Conservation (phyloP, 305 asterid species). For the Solanum hybrid region DNA sequence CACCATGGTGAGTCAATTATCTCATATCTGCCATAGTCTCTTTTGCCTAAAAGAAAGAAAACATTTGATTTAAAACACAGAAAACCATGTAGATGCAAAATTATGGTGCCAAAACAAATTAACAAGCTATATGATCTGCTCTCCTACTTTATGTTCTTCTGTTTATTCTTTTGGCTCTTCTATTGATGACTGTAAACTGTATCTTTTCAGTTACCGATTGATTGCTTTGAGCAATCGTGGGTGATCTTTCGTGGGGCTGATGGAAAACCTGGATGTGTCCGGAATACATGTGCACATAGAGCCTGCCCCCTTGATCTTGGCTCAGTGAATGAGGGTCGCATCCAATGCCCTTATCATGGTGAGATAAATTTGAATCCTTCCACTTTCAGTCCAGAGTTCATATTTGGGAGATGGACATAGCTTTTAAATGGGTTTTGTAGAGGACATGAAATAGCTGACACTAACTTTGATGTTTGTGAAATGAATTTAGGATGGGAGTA, state of each 20-base stretch:
- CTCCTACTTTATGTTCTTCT: neutral
- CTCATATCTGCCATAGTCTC: neutral
- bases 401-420: neutral
- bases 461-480: neutral
- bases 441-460: neutral
- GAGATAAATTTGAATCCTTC: slow-evolving; percentile 7
- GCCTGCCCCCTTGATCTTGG: slow-evolving; percentile 91
- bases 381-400: neutral
- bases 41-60: neutral
- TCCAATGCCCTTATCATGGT: slow-evolving; percentile 91
- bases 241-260: slow-evolving; percentile 81
- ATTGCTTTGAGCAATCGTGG: slow-evolving; percentile 89
- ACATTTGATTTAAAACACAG: neutral
- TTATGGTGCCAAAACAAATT: neutral
- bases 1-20: slow-evolving; percentile 56
- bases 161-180: neutral
- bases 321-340: slow-evolving; percentile 77
- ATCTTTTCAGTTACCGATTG: slow-evolving; percentile 53
- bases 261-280: slow-evolving; percentile 82
- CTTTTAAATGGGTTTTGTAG: neutral
- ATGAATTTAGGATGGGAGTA: slow-evolving; percentile 75
- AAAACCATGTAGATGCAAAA: neutral
- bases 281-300: slow-evolving; percentile 82
- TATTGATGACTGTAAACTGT: neutral
- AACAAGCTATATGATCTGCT: neutral